These are phyloP conservation scores for Maudiozyma saulgeensis DNA, from an alignment of 805 yeast species.

Conservation along the genomic window DNA sequence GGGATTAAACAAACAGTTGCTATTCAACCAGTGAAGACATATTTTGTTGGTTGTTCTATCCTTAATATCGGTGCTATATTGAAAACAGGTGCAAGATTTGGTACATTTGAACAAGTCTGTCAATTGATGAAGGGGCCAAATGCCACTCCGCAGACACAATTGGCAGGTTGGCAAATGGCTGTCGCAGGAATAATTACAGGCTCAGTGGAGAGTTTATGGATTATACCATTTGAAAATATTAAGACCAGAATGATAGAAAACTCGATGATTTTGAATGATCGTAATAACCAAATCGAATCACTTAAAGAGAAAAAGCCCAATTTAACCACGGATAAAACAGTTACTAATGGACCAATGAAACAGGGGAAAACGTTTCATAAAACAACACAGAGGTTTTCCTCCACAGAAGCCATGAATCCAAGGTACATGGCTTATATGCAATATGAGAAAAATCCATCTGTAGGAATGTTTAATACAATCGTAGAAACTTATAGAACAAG, in stretches of 20 bases:
- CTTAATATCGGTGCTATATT: constrained; percentile 63
- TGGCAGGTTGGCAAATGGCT: constrained; percentile 71
- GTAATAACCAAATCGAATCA: background rate
- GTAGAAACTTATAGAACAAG: constrained; percentile 61
- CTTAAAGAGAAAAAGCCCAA: background rate
- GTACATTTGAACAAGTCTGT: constrained; percentile 65
- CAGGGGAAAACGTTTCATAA: constrained; percentile 27
- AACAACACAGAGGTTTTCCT: constrained; percentile 2
- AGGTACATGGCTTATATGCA: constrained; percentile 22
- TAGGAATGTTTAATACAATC: constrained; percentile 42
- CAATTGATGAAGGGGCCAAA: constrained; percentile 37
- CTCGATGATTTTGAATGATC: constrained; percentile 28
- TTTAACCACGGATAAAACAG: background rate
- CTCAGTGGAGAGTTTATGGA: constrained; percentile 65
- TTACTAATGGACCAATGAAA: background rate
- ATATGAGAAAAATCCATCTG: constrained; percentile 46
- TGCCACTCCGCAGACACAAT: constrained; percentile 49
- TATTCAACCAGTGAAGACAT: constrained; percentile 22
- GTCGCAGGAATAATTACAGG: constrained; percentile 84
- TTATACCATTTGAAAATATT: constrained; percentile 85
- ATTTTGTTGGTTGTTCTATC: constrained; percentile 60
- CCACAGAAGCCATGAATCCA: constrained; percentile 17
- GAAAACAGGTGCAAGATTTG: constrained; percentile 66
- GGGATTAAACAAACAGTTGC: constrained; percentile 3
- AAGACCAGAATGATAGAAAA: constrained; percentile 76